A percentile compares a stretch with the other conserved stretches of the same genome.
These are phyloP conservation scores for Zoysia pacifica DNA, from an alignment of 176 grass and related monocot genomes.

Conservation along the genomic window DNA sequence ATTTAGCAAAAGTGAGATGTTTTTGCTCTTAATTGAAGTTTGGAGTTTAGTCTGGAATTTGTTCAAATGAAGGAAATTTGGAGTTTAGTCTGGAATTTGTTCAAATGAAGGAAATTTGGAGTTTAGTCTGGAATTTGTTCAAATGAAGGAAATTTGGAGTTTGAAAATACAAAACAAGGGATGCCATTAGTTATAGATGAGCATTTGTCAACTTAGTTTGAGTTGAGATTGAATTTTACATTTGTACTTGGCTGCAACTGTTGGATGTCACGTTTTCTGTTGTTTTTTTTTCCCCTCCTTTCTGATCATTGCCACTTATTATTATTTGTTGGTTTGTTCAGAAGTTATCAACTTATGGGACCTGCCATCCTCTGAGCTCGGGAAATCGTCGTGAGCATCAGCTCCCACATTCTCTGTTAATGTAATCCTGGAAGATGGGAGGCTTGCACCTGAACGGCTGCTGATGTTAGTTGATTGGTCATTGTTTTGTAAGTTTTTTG, in stretches of 20 bases:
- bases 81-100: neutral
- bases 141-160: too few relatives aligned
- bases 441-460: neutral
- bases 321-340: neutral
- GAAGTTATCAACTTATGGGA: slow-evolving; percentile 37
- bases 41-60: neutral
- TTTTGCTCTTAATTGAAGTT: neutral
- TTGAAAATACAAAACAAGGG: neutral
- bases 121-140: too few relatives aligned
- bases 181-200: neutral
- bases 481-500: slow-evolving; percentile 25
- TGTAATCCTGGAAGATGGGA: slow-evolving; percentile 17
- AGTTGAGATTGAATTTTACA: neutral
- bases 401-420: neutral
- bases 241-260: neutral
- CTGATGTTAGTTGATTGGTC: slow-evolving; percentile 10
- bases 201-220: neutral
- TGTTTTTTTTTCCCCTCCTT: neutral
- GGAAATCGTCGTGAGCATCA: slow-evolving; percentile 16
- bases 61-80: too few relatives aligned
- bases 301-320: neutral
- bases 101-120: neutral
- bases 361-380: slow-evolving; percentile 31
- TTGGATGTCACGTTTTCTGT: neutral
- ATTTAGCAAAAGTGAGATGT: neutral